Percentiles rank a stretch among this genome's conserved stretches.
Conservation (phyloP, 2,329 filamentous ascomycete species). For the Phyllosticta citrichinensis region DNA sequence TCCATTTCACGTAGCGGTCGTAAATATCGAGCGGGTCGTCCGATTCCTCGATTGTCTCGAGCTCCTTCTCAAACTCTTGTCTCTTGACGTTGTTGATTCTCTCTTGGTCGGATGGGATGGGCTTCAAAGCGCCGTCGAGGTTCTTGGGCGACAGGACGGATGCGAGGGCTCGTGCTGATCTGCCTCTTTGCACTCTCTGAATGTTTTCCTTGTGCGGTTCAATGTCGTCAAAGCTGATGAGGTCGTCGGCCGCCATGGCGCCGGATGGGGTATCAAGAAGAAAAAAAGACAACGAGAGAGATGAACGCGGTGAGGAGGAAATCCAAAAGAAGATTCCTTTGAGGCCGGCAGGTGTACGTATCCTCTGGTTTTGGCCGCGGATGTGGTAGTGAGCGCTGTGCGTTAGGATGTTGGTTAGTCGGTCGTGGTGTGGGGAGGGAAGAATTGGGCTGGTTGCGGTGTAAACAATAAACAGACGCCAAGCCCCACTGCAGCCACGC, state of each 20-base stretch:
- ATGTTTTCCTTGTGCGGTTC: conserved; percentile 98
- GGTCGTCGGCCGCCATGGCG: conserved; percentile 35
- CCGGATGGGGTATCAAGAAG: conserved; percentile 7
- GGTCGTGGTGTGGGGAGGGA: neutral
- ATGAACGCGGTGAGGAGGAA: neutral
- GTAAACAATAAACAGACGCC: neutral
- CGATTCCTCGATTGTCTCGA: conserved; percentile 68
- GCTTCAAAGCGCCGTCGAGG: conserved; percentile 36
- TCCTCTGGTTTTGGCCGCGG: neutral
- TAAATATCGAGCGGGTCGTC: conserved; percentile 94
- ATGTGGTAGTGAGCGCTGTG: neutral
- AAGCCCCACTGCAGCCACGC: neutral
- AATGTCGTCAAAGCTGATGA: conserved; percentile 73
- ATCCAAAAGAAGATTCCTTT: neutral
- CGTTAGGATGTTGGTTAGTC: neutral
- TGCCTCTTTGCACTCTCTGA: conserved; percentile 75
- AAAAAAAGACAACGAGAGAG: neutral
- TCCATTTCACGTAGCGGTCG: conserved; percentile 96
- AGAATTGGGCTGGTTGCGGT: neutral
- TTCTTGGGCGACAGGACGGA: conserved; percentile 61
- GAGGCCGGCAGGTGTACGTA: neutral
- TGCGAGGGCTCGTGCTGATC: conserved; percentile 82
- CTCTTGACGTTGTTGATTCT: conserved; percentile 68
- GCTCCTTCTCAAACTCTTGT: conserved; percentile 76
- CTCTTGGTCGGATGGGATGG: conserved; percentile 54